These are phyloP conservation scores for Mortierella sp. DNA, from an alignment of 371 early-diverging fungal species.

Conservation along the genomic window DNA sequence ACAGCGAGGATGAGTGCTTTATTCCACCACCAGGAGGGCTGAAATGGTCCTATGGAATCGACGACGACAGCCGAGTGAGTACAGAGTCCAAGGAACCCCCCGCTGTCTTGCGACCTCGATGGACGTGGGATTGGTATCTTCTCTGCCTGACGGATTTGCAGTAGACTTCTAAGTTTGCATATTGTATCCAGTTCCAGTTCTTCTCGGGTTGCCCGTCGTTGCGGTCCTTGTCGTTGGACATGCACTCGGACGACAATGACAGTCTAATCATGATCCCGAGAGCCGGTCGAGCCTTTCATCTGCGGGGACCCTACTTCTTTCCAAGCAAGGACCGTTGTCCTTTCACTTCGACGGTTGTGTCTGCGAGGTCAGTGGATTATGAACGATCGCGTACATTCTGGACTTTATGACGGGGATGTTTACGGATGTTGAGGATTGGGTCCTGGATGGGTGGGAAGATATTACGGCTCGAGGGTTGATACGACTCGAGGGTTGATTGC, in stretches of 20 bases:
- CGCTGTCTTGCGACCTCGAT: background rate
- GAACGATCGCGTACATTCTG: background rate
- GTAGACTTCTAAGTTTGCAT: background rate
- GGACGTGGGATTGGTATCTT: slow-evolving; percentile 5
- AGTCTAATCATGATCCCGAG: background rate
- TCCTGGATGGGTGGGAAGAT: background rate
- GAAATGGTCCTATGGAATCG: background rate
- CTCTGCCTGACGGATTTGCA: background rate
- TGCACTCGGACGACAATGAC: slow-evolving; percentile 4
- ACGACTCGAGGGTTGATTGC: background rate
- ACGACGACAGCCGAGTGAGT: background rate
- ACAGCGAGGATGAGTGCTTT: background rate
- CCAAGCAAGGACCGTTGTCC: background rate
- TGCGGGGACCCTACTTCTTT: background rate
- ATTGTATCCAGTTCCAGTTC: background rate
- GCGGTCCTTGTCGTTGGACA: background rate
- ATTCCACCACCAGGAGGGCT: background rate
- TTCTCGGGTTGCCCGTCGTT: background rate
- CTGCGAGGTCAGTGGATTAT: background rate
- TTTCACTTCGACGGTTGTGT: background rate
- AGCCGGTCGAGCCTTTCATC: background rate
- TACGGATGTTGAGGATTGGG: background rate
- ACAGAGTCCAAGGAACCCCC: background rate
- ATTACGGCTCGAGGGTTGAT: background rate
- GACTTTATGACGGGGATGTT: background rate